These are phyloP conservation scores for Lanzia echinophila DNA, from an alignment of 2,329 filamentous ascomycete species.

Conservation along the genomic window DNA sequence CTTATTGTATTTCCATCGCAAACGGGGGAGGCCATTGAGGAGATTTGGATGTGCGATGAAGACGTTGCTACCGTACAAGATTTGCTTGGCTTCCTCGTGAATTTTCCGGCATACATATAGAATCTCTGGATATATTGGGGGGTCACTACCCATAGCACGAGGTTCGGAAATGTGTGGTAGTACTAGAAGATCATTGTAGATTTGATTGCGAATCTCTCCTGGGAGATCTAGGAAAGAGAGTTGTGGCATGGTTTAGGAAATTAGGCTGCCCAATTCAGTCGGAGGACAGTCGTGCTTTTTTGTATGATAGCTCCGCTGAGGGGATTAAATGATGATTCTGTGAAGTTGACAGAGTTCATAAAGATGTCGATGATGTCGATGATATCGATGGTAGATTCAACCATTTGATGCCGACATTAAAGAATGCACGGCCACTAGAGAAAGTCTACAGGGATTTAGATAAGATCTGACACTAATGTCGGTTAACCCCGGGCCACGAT, in stretches of 20 bases:
- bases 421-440: too few relatives aligned
- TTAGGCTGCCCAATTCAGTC: too few relatives aligned
- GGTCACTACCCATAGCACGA: constrained; percentile 13
- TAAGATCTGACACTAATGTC: neutral
- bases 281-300: too few relatives aligned
- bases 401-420: too few relatives aligned
- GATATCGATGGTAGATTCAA: too few relatives aligned
- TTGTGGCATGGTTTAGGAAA: constrained; percentile 12
- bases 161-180: constrained; percentile 18
- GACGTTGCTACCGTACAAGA: constrained; percentile 43
- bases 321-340: too few relatives aligned
- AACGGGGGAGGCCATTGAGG: constrained; percentile 38
- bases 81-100: constrained; percentile 26
- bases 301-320: too few relatives aligned
- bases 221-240: constrained; percentile 38
- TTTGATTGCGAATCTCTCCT: constrained; percentile 53
- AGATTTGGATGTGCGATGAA: constrained; percentile 44
- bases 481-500: too few relatives aligned
- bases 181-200: constrained; percentile 36
- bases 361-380: too few relatives aligned
- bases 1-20: constrained; percentile 31
- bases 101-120: constrained; percentile 18
- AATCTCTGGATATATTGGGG: constrained; percentile 29
- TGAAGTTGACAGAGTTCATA: too few relatives aligned
- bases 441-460: neutral